Base-by-base conservation (phyloP, 805 yeast species). In the Cyberlindnera xishuangbannaensis region DNA sequence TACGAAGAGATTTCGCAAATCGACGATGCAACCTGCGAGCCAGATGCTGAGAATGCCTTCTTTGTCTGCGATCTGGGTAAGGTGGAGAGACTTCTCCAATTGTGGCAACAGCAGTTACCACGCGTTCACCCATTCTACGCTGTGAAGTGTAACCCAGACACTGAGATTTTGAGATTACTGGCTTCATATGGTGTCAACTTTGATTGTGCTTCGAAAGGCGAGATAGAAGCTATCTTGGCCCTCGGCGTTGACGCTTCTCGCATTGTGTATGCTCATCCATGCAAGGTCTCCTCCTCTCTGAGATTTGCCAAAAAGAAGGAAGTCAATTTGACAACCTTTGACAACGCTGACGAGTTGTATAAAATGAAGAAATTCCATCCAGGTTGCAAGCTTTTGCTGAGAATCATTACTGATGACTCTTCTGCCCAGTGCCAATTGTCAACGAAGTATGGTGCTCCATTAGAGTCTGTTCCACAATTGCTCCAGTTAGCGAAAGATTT, bases 191-290 rank as follows among this genome's bases (percentile, higher is more conserved):
- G 92, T 18, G 70, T 77, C 33, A 80, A 81, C 37, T 90, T 90
- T 53, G 98, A 90, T 57, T 90, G 98, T 63, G 97, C 97, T 5
- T 84, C 95, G 15, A 76, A 80, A 51, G 70, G 70, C 43, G 98
- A 90, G 62, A 85, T 90, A 50, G 79, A 78, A 34, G 61, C 64
- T 27, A 71, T 85, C 32, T 63, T 85, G 42, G 51, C 59, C 14
- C 52, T 79, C 39, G 90, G 90, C 7, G 74, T 81, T 30, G 62
- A 63, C 41, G 73, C 94, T 7, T 56, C 66, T 10, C 67, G 83
- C 43, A 82, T 90, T 50, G 72, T 92, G 36, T 90, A 85, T 59
- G 97, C 97, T 12, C 86, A 90, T 51, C 96, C 98, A 10, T 84
- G 96, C 61, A 90, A 90, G 61, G 77, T 88, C n/a, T 71, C 76